phyloP scores from a whole-genome alignment of 1,284 basidiomycete genomes.

The Schizophyllum amplum region DNA sequence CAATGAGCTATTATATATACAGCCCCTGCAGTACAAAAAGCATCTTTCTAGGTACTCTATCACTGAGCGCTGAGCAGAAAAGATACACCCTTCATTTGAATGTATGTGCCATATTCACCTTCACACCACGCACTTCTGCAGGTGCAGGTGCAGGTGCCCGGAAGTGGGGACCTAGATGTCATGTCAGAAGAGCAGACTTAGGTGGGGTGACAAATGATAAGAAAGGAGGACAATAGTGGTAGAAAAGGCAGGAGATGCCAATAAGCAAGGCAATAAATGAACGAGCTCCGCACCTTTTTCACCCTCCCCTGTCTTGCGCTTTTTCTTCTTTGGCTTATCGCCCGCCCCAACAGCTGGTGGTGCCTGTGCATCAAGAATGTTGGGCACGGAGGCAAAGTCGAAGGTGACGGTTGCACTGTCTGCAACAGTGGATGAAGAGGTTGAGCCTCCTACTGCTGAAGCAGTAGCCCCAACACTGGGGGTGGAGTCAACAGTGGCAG shows the following conservation, averaged over 20 bases:
- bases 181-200: neutral
- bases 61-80: no score
- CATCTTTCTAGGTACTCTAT: no score
- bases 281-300: conserved; percentile 38
- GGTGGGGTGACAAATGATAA: neutral
- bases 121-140: neutral
- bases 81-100: no score
- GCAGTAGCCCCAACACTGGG: conserved; percentile 15
- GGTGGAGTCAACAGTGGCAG: conserved; percentile 11
- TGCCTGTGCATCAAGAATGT: conserved; percentile 64
- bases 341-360: conserved; percentile 30
- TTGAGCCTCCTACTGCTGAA: conserved; percentile 13
- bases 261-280: neutral
- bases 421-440: conserved; percentile 6
- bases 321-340: conserved; percentile 18
- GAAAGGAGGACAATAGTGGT: neutral
- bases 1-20: no score
- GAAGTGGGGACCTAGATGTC: neutral
- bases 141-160: no score
- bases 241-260: neutral
- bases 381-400: conserved; percentile 69
- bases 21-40: no score
- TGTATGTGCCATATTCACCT: neutral
- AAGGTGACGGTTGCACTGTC: conserved; percentile 35
- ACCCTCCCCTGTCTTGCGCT: conserved; percentile 42